These are phyloP conservation scores for Barnettozyma sucrosica DNA, from an alignment of 805 yeast genomes.

Conservation along the genomic window DNA sequence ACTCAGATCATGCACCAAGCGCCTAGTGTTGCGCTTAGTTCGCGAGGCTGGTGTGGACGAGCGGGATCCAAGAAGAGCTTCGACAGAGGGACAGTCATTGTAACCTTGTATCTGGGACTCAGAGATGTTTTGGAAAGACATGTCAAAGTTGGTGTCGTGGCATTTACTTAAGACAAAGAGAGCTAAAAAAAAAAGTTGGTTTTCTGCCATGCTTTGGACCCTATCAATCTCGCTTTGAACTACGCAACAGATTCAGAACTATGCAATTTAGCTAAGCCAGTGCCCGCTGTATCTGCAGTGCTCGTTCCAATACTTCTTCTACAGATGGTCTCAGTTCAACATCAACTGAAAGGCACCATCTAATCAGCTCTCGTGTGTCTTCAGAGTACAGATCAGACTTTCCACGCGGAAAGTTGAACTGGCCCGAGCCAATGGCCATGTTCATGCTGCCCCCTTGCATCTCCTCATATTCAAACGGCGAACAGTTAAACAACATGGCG, in stretches of 20 bases:
- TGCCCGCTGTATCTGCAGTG: slow-evolving; percentile 36
- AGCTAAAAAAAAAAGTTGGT: background rate
- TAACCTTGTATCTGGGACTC: slow-evolving; percentile 39
- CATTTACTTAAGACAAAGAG: background rate
- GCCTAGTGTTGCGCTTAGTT: background rate
- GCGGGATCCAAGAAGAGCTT: slow-evolving; percentile 7
- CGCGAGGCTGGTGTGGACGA: slow-evolving; percentile 3
- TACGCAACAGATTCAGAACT: too few relatives aligned
- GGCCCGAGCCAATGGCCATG: slow-evolving; percentile 58
- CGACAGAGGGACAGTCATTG: slow-evolving; percentile 36
- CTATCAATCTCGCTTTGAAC: too few relatives aligned
- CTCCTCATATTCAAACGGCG: slow-evolving; percentile 87
- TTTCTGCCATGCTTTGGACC: too few relatives aligned
- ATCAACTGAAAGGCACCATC: slow-evolving; percentile 56
- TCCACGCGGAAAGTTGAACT: slow-evolving; percentile 31
- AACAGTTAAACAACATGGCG: slow-evolving; percentile 66
- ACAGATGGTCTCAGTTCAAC: slow-evolving; percentile 58
- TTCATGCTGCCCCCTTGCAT: slow-evolving; percentile 76
- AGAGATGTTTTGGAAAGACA: slow-evolving; percentile 32
- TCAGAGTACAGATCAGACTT: slow-evolving; percentile 38
- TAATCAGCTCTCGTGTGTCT: slow-evolving; percentile 50
- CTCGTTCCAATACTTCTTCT: slow-evolving; percentile 48
- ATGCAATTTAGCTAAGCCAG: background rate
- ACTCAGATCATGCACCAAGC: background rate
- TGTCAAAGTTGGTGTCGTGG: slow-evolving; percentile 4